Evolutionary conservation across 176 grass and related monocot species (phyloP).

Genomic region (Puya raimondii): DNA sequence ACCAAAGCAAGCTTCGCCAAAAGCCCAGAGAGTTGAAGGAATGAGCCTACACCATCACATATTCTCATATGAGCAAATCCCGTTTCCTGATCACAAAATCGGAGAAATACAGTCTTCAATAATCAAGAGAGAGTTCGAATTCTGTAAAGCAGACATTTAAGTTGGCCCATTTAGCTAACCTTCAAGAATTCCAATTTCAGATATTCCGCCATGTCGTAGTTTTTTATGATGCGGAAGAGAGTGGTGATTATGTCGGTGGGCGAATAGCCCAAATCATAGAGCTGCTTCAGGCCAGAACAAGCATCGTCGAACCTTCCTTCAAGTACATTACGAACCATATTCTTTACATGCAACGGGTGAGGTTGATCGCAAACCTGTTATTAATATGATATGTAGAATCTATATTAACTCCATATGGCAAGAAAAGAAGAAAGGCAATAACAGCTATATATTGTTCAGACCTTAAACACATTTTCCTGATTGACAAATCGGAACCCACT

Average conservation of each 20-base stretch:
- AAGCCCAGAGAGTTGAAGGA: slow-evolving; percentile 86
- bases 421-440: neutral
- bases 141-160: neutral
- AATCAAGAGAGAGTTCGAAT: neutral
- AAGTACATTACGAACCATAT: slow-evolving; percentile 78
- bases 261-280: slow-evolving; percentile 90
- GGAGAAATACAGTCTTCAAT: neutral
- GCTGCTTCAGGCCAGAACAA: slow-evolving; percentile 66
- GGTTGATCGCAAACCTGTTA: slow-evolving; percentile 83
- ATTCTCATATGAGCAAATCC: slow-evolving; percentile 99
- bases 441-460: slow-evolving; percentile 11
- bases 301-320: slow-evolving; percentile 80
- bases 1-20: slow-evolving; percentile 75
- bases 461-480: slow-evolving; percentile 95
- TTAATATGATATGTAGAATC: slow-evolving; percentile 3
- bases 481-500: slow-evolving; percentile 92
- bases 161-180: slow-evolving; percentile 33
- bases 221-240: slow-evolving; percentile 85
- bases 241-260: slow-evolving; percentile 94
- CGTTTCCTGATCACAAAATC: slow-evolving; percentile 43
- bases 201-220: slow-evolving; percentile 95
- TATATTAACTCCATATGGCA: neutral
- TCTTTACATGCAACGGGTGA: slow-evolving; percentile 86
- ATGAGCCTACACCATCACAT: slow-evolving; percentile 89
- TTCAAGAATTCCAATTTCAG: slow-evolving; percentile 88